phyloP scores from a whole-genome alignment of 2,329 filamentous ascomycete genomes.

The Mollisiaceae sp. region DNA sequence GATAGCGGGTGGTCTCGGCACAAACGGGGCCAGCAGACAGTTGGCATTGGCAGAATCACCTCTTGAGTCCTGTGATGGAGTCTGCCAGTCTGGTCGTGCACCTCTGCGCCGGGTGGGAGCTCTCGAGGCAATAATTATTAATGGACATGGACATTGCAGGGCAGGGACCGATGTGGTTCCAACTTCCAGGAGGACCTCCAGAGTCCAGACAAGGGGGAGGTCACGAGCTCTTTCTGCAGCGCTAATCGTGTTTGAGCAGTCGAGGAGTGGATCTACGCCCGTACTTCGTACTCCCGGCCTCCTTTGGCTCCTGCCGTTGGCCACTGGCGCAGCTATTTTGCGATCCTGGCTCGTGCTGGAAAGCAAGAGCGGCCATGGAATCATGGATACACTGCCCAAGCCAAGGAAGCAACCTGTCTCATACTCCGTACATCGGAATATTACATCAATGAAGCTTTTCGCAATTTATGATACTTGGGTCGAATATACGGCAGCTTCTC shows the following conservation, averaged over 20 bases:
- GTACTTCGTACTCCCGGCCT: slow-evolving; percentile 8
- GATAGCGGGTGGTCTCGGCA: slow-evolving; percentile 7
- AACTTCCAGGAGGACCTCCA: slow-evolving; percentile 13
- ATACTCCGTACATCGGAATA: too few relatives aligned
- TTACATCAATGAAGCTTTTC: too few relatives aligned
- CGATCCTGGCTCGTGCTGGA: not conserved
- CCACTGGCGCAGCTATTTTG: not conserved
- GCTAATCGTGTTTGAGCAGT: slow-evolving; percentile 29
- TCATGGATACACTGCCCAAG: too few relatives aligned
- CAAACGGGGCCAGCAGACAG: not conserved
- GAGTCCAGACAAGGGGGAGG: slow-evolving; percentile 25
- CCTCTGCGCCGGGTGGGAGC: too few relatives aligned
- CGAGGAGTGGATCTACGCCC: slow-evolving; percentile 22
- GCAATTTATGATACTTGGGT: too few relatives aligned
- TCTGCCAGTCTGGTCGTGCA: too few relatives aligned
- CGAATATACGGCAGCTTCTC: too few relatives aligned
- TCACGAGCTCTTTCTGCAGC: slow-evolving; percentile 34
- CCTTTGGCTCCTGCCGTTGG: slow-evolving; percentile 15
- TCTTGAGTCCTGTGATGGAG: too few relatives aligned
- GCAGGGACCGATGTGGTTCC: not conserved
- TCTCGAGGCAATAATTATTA: not conserved
- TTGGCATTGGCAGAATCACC: not conserved
- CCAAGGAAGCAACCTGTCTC: too few relatives aligned
- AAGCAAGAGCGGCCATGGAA: too few relatives aligned
- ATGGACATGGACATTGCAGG: not conserved